Conservation (phyloP, 116 monocot genomes). For the Phalaenopsis hybrid region DNA sequence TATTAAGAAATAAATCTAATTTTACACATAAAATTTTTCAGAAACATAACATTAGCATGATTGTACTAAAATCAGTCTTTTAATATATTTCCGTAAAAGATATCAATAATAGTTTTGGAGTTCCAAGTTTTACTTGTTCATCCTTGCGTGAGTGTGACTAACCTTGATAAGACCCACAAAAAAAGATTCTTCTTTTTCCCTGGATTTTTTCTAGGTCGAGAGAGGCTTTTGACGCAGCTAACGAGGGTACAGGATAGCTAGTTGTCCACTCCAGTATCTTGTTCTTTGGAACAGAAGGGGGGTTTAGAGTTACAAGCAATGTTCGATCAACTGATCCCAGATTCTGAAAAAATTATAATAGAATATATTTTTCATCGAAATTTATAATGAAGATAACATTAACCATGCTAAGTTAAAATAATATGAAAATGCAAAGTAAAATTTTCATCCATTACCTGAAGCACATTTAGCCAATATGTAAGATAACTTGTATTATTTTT, state of each 20-base stretch:
- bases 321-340: constrained; percentile 35
- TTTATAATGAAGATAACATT: not conserved
- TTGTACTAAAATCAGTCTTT: not conserved
- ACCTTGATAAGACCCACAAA: constrained; percentile 92
- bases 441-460: constrained; percentile 53
- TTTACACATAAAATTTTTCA: not conserved
- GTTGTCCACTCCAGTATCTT: constrained; percentile 61
- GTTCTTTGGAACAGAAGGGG: constrained; percentile 44
- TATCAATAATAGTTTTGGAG: not conserved
- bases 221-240: constrained; percentile 75
- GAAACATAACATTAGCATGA: not conserved
- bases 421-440: not conserved
- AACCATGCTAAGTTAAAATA: not conserved
- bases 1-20: too few species aligned
- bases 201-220: constrained; percentile 70
- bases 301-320: constrained; percentile 80
- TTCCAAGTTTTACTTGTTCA: not conserved
- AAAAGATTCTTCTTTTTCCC: constrained; percentile 88
- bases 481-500: constrained; percentile 50
- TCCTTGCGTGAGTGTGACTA: not conserved
- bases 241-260: constrained; percentile 68
- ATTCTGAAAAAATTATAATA: constrained; percentile 48
- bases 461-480: constrained; percentile 93
- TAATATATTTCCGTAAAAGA: not conserved
- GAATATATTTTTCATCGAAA: not conserved